Conservation (phyloP, 2,329 filamentous ascomycete genomes). For the Sphaerostilbella broomeana region DNA sequence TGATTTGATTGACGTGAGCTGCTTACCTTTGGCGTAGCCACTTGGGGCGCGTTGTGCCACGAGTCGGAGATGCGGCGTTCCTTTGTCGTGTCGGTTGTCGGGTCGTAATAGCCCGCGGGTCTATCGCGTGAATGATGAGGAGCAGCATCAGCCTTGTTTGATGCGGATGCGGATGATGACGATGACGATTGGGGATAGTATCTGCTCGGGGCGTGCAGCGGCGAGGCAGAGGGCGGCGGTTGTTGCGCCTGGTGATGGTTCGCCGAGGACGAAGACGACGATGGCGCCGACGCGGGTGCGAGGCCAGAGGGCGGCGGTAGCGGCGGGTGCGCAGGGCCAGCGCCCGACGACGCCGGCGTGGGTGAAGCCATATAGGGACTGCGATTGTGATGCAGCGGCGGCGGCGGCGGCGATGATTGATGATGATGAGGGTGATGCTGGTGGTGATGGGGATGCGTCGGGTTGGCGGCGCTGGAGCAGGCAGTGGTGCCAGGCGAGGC, state of each 20-base stretch:
- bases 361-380: constrained; percentile 34
- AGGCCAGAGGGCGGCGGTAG: constrained; percentile 26
- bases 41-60: constrained; percentile 40
- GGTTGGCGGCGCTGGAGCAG: constrained; percentile 24
- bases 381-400: constrained; percentile 25
- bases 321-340: constrained; percentile 24
- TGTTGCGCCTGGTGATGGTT: constrained; percentile 22
- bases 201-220: constrained; percentile 36
- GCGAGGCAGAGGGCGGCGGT: constrained; percentile 31
- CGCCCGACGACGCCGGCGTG: constrained; percentile 21
- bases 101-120: constrained; percentile 42
- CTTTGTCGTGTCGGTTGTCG: constrained; percentile 43
- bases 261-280: constrained; percentile 16
- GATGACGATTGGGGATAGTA: constrained; percentile 31
- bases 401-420: constrained; percentile 26
- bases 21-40: constrained; percentile 43
- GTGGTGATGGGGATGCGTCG: constrained; percentile 22
- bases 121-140: constrained; percentile 33
- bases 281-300: constrained; percentile 18
- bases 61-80: constrained; percentile 43
- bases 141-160: neutral
- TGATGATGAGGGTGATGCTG: constrained; percentile 23
- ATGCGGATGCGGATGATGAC: constrained; percentile 22
- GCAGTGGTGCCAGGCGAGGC: constrained; percentile 24
- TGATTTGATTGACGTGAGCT: constrained; percentile 19